Conservation (phyloP, 2,329 filamentous ascomycete species). For the Colletotrichum coccodes region DNA sequence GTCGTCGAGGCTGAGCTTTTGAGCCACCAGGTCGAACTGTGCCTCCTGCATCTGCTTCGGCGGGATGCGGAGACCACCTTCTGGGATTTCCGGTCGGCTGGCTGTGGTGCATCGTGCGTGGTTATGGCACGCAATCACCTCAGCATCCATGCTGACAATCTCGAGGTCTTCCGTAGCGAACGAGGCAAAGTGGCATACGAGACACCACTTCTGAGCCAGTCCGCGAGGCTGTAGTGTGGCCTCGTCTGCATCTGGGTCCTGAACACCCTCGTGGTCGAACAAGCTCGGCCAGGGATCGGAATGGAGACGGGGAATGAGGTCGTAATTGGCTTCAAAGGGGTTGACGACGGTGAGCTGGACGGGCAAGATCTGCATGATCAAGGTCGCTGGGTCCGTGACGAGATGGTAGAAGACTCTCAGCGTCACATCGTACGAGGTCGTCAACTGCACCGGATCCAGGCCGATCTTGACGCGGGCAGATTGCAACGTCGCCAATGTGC, state of each 20-base stretch:
- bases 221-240: slow-evolving; percentile 57
- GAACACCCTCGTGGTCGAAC: slow-evolving; percentile 71
- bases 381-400: slow-evolving; percentile 81
- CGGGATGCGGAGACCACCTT: slow-evolving; percentile 60
- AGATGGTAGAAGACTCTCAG: slow-evolving; percentile 83
- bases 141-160: slow-evolving; percentile 70
- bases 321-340: slow-evolving; percentile 93
- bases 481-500: slow-evolving; percentile 57
- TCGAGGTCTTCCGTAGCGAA: slow-evolving; percentile 79
- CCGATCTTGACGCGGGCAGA: slow-evolving; percentile 56
- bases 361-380: slow-evolving; percentile 78
- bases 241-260: slow-evolving; percentile 44
- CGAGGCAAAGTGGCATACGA: slow-evolving; percentile 79
- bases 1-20: slow-evolving; percentile 85
- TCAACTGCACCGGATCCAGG: slow-evolving; percentile 61
- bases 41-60: slow-evolving; percentile 78
- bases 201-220: slow-evolving; percentile 82
- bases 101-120: slow-evolving; percentile 67
- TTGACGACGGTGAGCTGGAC: slow-evolving; percentile 79
- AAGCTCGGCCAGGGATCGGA: slow-evolving; percentile 86
- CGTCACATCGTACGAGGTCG: slow-evolving; percentile 72
- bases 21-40: slow-evolving; percentile 77
- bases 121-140: slow-evolving; percentile 68
- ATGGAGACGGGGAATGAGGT: slow-evolving; percentile 83
- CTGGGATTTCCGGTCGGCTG: slow-evolving; percentile 49